Conservation (phyloP, 202 grass and related monocot species). For the Musa balbisiana region DNA sequence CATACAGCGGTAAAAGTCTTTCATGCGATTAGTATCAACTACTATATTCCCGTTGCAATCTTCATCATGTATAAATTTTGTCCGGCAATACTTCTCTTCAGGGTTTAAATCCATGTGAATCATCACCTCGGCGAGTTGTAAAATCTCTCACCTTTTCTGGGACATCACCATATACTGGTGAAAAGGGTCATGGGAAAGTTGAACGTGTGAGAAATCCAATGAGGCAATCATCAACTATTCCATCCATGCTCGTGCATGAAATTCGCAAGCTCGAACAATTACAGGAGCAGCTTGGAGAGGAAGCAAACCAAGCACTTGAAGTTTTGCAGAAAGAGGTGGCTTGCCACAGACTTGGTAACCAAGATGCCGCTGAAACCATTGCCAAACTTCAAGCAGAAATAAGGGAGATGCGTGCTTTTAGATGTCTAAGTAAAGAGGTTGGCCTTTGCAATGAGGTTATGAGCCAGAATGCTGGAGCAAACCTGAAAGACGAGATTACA, state of each 20-base stretch:
- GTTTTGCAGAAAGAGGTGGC: slow-evolving; percentile 91
- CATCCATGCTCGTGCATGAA: slow-evolving; percentile 85
- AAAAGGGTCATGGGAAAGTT: slow-evolving; percentile 25
- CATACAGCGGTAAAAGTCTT: slow-evolving; percentile 38
- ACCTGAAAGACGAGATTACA: slow-evolving; percentile 89
- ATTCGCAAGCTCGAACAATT: slow-evolving; percentile 95
- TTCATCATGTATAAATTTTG: neutral
- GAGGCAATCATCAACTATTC: slow-evolving; percentile 79
- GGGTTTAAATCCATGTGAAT: slow-evolving; percentile 71
- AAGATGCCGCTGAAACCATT: slow-evolving; percentile 92
- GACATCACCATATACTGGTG: slow-evolving; percentile 37
- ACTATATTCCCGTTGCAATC: neutral
- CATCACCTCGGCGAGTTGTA: slow-evolving; percentile 35
- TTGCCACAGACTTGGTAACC: slow-evolving; percentile 88
- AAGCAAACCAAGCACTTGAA: slow-evolving; percentile 84
- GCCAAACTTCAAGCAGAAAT: slow-evolving; percentile 94
- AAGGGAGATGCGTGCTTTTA: slow-evolving; percentile 66
- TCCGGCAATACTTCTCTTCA: slow-evolving; percentile 23
- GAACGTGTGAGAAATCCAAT: slow-evolving; percentile 31
- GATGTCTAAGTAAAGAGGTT: slow-evolving; percentile 45
- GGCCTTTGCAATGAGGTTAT: slow-evolving; percentile 28
- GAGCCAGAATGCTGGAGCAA: slow-evolving; percentile 48
- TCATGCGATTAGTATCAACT: neutral
- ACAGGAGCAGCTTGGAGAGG: slow-evolving; percentile 81
- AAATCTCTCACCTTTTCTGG: slow-evolving; percentile 88